Percentiles rank a stretch among this genome's conserved stretches.
Conservation (phyloP, 306 rosid species). For the Quercus aquifolioides region DNA sequence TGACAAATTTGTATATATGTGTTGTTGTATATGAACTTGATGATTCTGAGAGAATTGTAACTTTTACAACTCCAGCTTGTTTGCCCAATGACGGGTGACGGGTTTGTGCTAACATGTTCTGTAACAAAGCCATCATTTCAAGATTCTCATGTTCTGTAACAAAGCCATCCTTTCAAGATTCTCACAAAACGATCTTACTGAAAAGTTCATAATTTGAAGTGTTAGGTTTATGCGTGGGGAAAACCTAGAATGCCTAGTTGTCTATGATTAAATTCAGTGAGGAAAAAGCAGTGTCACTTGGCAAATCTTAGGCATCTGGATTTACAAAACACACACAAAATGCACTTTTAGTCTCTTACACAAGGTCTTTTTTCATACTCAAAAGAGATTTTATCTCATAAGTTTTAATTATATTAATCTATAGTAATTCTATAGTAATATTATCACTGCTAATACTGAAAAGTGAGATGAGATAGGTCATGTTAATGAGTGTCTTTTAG, state of each 20-base stretch:
- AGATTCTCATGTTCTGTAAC: slow-evolving; percentile 33
- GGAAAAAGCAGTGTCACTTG: background rate
- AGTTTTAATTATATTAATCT: too few species aligned
- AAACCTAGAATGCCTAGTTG: background rate
- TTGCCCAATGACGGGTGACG: slow-evolving; percentile 26
- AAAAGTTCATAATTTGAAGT: background rate
- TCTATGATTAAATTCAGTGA: background rate
- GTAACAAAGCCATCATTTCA: slow-evolving; percentile 38
- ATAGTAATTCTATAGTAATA: too few species aligned
- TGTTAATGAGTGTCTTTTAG: fast-evolving
- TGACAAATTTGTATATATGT: slow-evolving; percentile 65
- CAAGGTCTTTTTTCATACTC: too few species aligned
- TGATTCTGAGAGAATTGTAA: slow-evolving; percentile 41
- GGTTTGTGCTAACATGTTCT: slow-evolving; percentile 41
- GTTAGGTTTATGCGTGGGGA: background rate
- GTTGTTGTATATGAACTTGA: slow-evolving; percentile 59
- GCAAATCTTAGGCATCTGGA: background rate
- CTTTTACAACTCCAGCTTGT: slow-evolving; percentile 35
- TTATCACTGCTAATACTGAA: too few species aligned
- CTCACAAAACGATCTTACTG: slow-evolving; percentile 4
- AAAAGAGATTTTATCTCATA: too few species aligned
- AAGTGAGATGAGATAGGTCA: too few species aligned
- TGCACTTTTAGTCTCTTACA: background rate
- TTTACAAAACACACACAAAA: background rate
- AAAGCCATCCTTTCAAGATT: slow-evolving; percentile 29